Conservation (phyloP, 345 rosid genomes). For the Citrus australasica region DNA sequence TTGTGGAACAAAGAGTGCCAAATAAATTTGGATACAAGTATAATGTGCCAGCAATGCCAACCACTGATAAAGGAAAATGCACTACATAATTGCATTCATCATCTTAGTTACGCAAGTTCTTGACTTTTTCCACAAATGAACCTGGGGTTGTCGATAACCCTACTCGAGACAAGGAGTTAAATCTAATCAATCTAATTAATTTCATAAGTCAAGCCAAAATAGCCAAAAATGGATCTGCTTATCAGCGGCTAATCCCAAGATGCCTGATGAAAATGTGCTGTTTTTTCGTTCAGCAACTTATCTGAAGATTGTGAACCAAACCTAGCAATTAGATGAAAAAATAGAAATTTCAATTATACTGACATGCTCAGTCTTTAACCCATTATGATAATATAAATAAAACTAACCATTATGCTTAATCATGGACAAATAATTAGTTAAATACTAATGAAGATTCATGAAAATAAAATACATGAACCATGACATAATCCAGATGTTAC, state of each 20-base stretch:
- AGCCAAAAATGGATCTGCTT: not conserved
- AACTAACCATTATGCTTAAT: not conserved
- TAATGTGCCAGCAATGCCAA: not conserved
- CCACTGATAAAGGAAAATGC: not conserved
- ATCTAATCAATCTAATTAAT: not conserved
- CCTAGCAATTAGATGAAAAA: not conserved
- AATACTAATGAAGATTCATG: slow-evolving; percentile 9
- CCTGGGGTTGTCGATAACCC: not conserved
- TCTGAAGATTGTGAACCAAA: not conserved
- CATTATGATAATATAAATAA: not conserved
- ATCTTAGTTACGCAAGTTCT: too few species aligned
- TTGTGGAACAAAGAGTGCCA: not conserved
- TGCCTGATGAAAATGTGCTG: not conserved
- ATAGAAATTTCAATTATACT: not conserved
- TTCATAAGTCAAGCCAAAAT: not conserved
- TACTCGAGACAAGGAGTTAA: not conserved
- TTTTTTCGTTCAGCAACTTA: not conserved
- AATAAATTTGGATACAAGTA: not conserved
- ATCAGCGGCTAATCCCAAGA: not conserved
- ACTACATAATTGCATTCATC: not conserved
- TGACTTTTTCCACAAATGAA: not conserved
- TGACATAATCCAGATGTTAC: not conserved
- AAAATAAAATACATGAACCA: slow-evolving; percentile 14
- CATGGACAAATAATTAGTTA: not conserved
- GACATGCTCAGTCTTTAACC: not conserved